A percentile compares a stretch with the other conserved stretches of the same genome.
These are phyloP conservation scores for Drechslerella dactyloides DNA, from an alignment of 2,329 filamentous ascomycete species.

Conservation along the genomic window DNA sequence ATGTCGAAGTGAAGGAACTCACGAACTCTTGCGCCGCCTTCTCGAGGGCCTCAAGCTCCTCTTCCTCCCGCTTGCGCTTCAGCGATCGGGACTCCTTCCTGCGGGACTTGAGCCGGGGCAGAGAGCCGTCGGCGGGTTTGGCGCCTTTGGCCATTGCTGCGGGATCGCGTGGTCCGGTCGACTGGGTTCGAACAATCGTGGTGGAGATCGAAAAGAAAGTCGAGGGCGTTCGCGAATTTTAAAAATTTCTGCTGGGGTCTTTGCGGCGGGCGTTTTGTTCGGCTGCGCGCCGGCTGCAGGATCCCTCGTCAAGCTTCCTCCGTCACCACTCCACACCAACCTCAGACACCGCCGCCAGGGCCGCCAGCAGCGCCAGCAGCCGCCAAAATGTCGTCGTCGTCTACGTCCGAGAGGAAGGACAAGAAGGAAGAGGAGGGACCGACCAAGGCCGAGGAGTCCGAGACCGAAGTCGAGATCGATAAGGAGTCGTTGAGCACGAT, in stretches of 20 bases:
- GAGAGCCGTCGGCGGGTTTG: conserved; percentile 26
- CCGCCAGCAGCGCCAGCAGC: conserved; percentile 2
- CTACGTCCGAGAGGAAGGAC: conserved; percentile 22
- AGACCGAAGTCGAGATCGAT: conserved; percentile 51
- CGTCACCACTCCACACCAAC: conserved; percentile 4
- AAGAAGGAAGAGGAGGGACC: conserved; percentile 41
- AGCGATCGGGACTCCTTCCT: conserved; percentile 54
- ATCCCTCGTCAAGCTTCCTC: conserved; percentile 3
- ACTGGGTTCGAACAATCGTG: not conserved
- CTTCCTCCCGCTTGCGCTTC: conserved; percentile 60
- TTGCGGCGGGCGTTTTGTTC: conserved; percentile 1
- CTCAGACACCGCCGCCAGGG: not conserved
- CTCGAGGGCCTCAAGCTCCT: conserved; percentile 59
- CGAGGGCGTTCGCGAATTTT: conserved; percentile 22
- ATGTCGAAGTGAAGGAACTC: conserved; percentile 51
- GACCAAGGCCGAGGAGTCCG: conserved; percentile 32
- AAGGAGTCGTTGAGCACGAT: conserved; percentile 54
- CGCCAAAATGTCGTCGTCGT: conserved; percentile 11
- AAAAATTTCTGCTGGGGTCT: conserved; percentile 50
- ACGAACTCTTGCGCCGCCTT: conserved; percentile 60
- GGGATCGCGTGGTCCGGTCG: not conserved
- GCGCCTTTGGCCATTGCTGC: conserved; percentile 42
- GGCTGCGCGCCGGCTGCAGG: conserved; percentile 22
- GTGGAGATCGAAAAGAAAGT: conserved; percentile 19
- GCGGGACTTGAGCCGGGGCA: conserved; percentile 38